Conservation (phyloP, 2,329 filamentous ascomycete genomes). For the Colletotrichum cuscutae region DNA sequence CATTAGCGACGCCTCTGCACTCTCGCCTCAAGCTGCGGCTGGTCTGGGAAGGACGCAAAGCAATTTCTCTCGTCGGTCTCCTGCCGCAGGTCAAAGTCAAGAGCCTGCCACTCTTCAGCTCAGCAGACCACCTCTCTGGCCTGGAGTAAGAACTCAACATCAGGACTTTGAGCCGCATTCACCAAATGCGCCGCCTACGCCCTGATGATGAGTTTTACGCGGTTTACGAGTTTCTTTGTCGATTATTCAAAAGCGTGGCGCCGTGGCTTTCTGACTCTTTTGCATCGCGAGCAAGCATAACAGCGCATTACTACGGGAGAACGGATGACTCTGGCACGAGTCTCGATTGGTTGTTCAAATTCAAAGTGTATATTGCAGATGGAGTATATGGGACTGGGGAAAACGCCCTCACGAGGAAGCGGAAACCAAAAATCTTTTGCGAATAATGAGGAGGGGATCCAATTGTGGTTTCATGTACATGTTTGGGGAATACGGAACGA, state of each 20-base stretch:
- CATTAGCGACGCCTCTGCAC: constrained; percentile 30
- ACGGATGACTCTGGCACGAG: constrained; percentile 24
- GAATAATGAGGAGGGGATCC: constrained; percentile 8
- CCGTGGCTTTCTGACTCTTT: constrained; percentile 14
- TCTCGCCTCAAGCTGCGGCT: constrained; percentile 8
- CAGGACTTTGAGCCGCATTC: constrained; percentile 40
- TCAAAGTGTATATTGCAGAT: constrained; percentile 10
- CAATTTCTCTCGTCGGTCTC: constrained; percentile 27
- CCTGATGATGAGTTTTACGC: not conserved
- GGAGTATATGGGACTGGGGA: not conserved
- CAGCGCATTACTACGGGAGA: constrained; percentile 14
- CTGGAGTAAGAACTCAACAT: constrained; percentile 49
- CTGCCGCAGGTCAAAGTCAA: not conserved
- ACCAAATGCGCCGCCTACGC: constrained; percentile 10
- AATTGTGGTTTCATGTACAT: constrained; percentile 6
- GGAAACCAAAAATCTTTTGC: not conserved
- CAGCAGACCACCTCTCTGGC: constrained; percentile 55
- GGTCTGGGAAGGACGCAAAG: constrained; percentile 22
- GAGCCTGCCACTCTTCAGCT: constrained; percentile 39
- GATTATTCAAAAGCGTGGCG: constrained; percentile 29
- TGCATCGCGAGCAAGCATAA: constrained; percentile 21
- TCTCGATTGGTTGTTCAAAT: constrained; percentile 3
- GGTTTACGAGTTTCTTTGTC: constrained; percentile 3
- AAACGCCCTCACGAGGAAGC: not conserved
- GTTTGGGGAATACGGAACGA: not conserved